Percentiles rank a stretch among this genome's conserved stretches.
These are phyloP conservation scores for Fusarium verrucosum DNA, from an alignment of 2,329 filamentous ascomycete species.

Conservation along the genomic window DNA sequence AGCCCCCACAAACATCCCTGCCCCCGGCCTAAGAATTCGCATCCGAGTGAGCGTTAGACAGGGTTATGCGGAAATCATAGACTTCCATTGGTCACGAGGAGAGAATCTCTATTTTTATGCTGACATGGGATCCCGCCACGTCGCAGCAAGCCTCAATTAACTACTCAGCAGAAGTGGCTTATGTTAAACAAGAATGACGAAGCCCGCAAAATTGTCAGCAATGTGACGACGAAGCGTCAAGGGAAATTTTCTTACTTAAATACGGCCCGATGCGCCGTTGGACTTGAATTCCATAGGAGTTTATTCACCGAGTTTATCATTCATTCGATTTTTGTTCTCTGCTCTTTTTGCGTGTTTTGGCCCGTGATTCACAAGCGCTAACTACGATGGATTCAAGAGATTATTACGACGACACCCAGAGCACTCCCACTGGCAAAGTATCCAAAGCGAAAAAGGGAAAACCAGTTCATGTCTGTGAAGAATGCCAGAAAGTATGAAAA, in stretches of 20 bases:
- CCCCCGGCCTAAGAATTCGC: background rate
- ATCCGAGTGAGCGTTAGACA: background rate
- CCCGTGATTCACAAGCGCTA: background rate
- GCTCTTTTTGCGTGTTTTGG: background rate
- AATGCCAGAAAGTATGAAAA: conserved; percentile 1
- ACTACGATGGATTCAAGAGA: background rate
- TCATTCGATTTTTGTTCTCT: background rate
- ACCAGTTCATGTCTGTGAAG: conserved; percentile 6
- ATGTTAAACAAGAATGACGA: conserved; percentile 1
- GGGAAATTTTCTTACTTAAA: background rate
- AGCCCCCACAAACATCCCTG: conserved; percentile 10
- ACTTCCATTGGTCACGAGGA: background rate
- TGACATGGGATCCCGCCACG: conserved; percentile 2
- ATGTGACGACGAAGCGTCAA: background rate
- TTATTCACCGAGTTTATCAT: background rate
- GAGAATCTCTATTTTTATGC: conserved; percentile 24
- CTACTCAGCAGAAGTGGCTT: conserved; percentile 14
- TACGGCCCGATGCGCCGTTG: background rate
- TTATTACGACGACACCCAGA: background rate
- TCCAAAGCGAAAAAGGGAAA: conserved; percentile 18
- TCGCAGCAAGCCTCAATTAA: conserved; percentile 8
- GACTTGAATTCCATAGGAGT: background rate
- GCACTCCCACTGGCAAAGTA: conserved; percentile 10
- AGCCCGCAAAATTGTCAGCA: background rate
- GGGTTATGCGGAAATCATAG: background rate